Percentiles rank a stretch among this genome's conserved stretches.
These are phyloP conservation scores for Boehmeria nivea DNA, from an alignment of 306 rosid species.

Conservation along the genomic window DNA sequence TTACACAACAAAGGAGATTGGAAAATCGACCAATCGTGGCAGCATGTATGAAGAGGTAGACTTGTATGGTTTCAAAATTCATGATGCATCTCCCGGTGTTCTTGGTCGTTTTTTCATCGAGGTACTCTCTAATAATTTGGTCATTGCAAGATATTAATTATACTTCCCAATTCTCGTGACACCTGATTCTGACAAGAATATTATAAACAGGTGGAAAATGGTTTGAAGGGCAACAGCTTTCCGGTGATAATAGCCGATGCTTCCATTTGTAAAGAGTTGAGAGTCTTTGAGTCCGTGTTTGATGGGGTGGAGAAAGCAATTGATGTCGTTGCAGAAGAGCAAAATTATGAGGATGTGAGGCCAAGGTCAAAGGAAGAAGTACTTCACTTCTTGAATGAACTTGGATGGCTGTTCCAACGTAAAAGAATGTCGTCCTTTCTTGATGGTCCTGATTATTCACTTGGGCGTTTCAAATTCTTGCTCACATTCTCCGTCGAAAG, in stretches of 20 bases:
- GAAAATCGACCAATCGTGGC: constrained; percentile 39
- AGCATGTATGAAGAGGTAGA: constrained; percentile 50
- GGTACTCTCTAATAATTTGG: constrained; percentile 34
- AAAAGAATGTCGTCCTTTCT: constrained; percentile 34
- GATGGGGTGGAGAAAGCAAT: constrained; percentile 31
- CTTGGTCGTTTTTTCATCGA: constrained; percentile 87
- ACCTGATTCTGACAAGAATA: background rate
- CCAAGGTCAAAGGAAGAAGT: constrained; percentile 67
- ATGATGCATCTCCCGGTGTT: constrained; percentile 46
- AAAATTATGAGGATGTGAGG: constrained; percentile 33
- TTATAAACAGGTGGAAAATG: constrained; percentile 78
- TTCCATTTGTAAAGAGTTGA: constrained; percentile 70
- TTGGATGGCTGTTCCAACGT: constrained; percentile 91
- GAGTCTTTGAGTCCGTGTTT: constrained; percentile 62
- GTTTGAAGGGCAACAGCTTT: constrained; percentile 73
- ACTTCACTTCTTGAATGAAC: constrained; percentile 76
- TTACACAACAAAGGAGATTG: constrained; percentile 55
- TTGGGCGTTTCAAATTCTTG: constrained; percentile 66
- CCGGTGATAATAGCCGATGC: constrained; percentile 82
- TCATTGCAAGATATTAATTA: too few species aligned
- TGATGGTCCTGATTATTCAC: constrained; percentile 43
- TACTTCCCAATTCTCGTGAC: background rate
- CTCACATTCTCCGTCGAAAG: constrained; percentile 75
- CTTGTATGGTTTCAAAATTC: constrained; percentile 49
- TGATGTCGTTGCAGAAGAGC: constrained; percentile 50